Base-by-base conservation (phyloP, 345 rosid genomes). In the Litchi chinensis region DNA sequence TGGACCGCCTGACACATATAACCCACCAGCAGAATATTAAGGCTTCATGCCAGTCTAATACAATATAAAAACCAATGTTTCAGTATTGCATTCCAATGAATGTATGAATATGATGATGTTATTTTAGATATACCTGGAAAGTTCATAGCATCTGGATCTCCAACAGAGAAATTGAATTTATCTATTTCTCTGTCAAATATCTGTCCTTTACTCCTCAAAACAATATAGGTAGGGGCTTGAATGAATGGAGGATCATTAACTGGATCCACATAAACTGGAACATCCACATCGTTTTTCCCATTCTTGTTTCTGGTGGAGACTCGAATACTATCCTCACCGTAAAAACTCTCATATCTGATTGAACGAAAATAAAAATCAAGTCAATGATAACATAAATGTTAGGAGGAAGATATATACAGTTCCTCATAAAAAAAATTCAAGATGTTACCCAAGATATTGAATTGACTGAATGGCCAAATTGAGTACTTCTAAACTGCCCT, bases 241-340 rank as follows among this genome's bases (percentile, higher is more conserved):
- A 96, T 86, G 78, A 85, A 86, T 16, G 98, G 99, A 77, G 95
- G 95, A 85, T 94, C 97, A 57, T 96, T 96, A 3, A 91, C 78
- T 0, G 99, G 94, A 74, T 91, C 86, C 6, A 94, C 94, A 0
- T 75, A 73, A 69, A 91, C 82, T 0, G 89, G 89, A 81, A 94
- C 83, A 46, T 87, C 94, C 75, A 92, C 67, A 59, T 87, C 82
- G 71, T 89, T 92, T 60, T 86, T 85, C 70, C 98, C 99, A 66
- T 92, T 90, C 77, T 52, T 87, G 90, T 94, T 94, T 83, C 86
- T 83, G 77, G 95, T 86, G 12, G 95, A 92, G 52, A 91, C 85
- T 70, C 59, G 86, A 80, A 96, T 78, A 57, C 83, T 81, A 79
- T 94, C 99, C 32, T 84, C 88, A 8, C 99, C 98, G 26, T 90